These are phyloP conservation scores for Sicyos edulis DNA, from an alignment of 306 rosid genomes.

Conservation along the genomic window DNA sequence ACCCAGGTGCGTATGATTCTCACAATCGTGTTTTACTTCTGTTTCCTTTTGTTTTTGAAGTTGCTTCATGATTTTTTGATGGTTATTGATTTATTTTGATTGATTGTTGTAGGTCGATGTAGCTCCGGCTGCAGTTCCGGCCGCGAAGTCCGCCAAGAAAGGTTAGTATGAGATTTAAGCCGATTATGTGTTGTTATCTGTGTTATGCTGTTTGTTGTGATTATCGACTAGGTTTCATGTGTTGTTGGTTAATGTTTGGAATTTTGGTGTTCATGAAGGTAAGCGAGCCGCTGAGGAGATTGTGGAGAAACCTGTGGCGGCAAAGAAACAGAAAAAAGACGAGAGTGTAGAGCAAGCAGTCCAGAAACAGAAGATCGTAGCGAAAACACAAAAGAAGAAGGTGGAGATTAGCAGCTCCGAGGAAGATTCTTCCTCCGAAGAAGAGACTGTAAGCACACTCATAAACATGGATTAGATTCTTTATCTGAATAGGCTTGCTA, in stretches of 20 bases:
- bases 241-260: background rate
- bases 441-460: slow-evolving; percentile 40
- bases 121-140: slow-evolving; percentile 44
- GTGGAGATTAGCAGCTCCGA: slow-evolving; percentile 49
- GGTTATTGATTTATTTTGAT: background rate
- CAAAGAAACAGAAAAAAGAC: slow-evolving; percentile 64
- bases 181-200: background rate
- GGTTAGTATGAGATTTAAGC: slow-evolving; percentile 27
- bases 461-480: background rate
- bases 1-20: slow-evolving; percentile 45
- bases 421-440: slow-evolving; percentile 44
- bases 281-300: slow-evolving; percentile 64
- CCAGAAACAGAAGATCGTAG: slow-evolving; percentile 46
- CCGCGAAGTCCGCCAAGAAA: slow-evolving; percentile 50
- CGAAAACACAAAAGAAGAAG: slow-evolving; percentile 39
- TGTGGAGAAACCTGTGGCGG: slow-evolving; percentile 40
- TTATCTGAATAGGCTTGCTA: background rate
- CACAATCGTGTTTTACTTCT: background rate
- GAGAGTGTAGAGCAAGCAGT: slow-evolving; percentile 38
- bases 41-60: background rate
- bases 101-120: slow-evolving; percentile 46
- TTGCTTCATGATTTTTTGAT: background rate
- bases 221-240: too few relatives aligned
- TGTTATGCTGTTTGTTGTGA: background rate
- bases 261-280: slow-evolving; percentile 25